phyloP scores from a whole-genome alignment of 2,329 filamentous ascomycete genomes.

The Aspergillus alliaceus region DNA sequence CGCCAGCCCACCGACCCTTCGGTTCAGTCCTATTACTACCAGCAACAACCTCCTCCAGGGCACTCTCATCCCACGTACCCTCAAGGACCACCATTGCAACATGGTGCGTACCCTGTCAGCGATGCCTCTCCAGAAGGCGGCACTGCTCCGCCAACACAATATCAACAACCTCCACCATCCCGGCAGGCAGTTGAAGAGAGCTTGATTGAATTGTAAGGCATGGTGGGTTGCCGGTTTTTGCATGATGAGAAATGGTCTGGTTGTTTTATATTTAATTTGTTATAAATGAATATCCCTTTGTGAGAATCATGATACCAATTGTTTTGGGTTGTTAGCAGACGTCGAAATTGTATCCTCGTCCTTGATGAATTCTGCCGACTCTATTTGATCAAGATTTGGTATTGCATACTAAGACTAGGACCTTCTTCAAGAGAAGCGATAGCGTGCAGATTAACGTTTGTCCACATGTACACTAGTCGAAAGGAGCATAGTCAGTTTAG shows the following conservation, averaged over 20 bases:
- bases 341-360: slow-evolving; percentile 5
- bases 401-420: too few relatives aligned
- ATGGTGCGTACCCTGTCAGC: slow-evolving; percentile 16
- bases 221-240: background rate
- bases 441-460: background rate
- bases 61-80: slow-evolving; percentile 12
- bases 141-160: slow-evolving; percentile 16
- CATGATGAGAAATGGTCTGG: slow-evolving; percentile 11
- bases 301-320: slow-evolving; percentile 28
- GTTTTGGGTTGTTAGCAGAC: slow-evolving; percentile 21
- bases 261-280: background rate
- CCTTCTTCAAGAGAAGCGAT: background rate
- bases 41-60: slow-evolving; percentile 16
- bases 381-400: background rate
- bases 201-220: slow-evolving; percentile 29
- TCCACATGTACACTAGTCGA: background rate
- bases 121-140: slow-evolving; percentile 20
- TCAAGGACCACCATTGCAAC: slow-evolving; percentile 10
- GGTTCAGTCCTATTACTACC: slow-evolving; percentile 22
- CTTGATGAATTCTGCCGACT: background rate
- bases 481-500: background rate
- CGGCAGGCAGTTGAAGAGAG: slow-evolving; percentile 31
- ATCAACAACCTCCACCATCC: slow-evolving; percentile 21
- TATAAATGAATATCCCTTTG: slow-evolving; percentile 5
- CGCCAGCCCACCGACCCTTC: slow-evolving; percentile 15